These are phyloP conservation scores for Cenchrus purpureus DNA, from an alignment of 176 grass and related monocot species.

Conservation along the genomic window DNA sequence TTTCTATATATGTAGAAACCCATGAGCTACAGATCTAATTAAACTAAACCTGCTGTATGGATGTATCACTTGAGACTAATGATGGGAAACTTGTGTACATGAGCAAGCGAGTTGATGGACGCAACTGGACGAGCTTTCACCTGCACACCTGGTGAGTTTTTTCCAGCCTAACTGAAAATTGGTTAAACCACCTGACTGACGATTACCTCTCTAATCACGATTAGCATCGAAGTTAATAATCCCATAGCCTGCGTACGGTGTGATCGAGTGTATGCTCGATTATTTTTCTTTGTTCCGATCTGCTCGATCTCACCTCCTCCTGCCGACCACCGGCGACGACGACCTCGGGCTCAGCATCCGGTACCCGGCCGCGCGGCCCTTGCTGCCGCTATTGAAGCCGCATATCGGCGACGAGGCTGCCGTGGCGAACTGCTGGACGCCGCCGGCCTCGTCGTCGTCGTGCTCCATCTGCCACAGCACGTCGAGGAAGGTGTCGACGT, in stretches of 20 bases:
- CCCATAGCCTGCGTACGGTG: background rate
- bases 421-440: background rate
- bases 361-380: conserved; percentile 39
- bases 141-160: background rate
- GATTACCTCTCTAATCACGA: background rate
- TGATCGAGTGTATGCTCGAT: background rate
- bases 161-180: background rate
- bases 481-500: conserved; percentile 65
- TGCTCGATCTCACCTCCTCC: conserved; percentile 2
- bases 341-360: conserved; percentile 51
- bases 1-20: background rate
- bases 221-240: background rate
- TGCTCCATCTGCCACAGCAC: conserved; percentile 71
- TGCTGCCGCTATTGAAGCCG: conserved; percentile 26
- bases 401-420: conserved; percentile 45
- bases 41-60: background rate
- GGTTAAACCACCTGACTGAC: background rate
- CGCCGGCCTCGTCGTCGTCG: conserved; percentile 16
- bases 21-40: background rate
- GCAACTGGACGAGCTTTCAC: background rate
- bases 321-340: background rate
- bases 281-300: background rate
- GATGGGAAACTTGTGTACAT: background rate
- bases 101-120: background rate
- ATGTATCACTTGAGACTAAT: background rate